Base-by-base conservation (phyloP, 1,284 basidiomycete species). In the Limonomyces culmigenus region DNA sequence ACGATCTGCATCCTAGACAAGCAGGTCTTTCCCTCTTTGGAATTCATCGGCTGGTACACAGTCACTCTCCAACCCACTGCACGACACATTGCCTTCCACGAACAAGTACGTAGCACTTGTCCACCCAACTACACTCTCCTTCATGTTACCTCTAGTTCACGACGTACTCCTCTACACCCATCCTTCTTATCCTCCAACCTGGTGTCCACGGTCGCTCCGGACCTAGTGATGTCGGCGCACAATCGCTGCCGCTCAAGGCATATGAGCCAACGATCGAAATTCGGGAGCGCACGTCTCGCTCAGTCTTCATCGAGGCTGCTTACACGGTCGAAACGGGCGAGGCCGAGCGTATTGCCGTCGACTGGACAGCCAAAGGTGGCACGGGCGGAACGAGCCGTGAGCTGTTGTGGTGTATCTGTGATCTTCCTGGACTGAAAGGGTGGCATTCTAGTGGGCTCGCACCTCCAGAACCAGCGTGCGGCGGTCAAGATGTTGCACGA, bases 11-110 rank as follows among this genome's bases (percentile, higher is more conserved):
- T 15, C 11, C 23, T 50, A 96, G 92, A 93, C 67, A 93, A 93
- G 53, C 89, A 96, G 56, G 91, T 96, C 12, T 98, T 98, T 54
- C 95, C 93, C 3, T 88, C 89, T 0, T 68, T 97, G 33, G 89
- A 95, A 47, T 76, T 98, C 46, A 81, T 98, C 32, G 93, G 93
- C 12, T 98, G 93, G 93, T 98, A 98, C 54, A 84, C 85, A 0
- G 74, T 91, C 37, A 79, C 87, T 10, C 52, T 65, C 5, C 58
- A 65, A 11, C 89, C 88, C 0, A 76, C 75, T 1, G 47, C 67
- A 5, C 63, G 62, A 17, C 89, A 97, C 49, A 72, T 89, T 35
- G 62, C 67, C 1, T 64, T 97, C 11, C 89, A 96, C 51, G 76
- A 85, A 49, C 87, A 93, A 62, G 86, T 81, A 39, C 23, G 64